Evolutionary conservation across 352 stramenopile species (phyloP), one percentile per base, ranked within the genome.

Genomic region (Pythium sp.): DNA sequence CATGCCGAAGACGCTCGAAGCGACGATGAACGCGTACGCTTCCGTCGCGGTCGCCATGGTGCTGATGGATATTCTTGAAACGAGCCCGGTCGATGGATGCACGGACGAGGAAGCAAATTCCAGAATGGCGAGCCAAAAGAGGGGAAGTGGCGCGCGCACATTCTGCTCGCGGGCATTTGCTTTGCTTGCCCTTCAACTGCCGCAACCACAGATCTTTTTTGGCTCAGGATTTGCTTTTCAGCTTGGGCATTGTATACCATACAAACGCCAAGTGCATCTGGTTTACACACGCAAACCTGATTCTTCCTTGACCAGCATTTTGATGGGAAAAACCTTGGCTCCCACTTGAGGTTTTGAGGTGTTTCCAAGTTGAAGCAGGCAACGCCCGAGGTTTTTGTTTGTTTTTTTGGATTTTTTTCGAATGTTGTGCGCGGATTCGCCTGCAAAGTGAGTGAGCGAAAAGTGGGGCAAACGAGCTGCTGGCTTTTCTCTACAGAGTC

Each of bases 1-100:
- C 46, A 95, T 80, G 69, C 87, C 87, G 67, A 95, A 95, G 53
- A 93, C 77, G 56, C 72, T 61, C 51, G 87, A 70, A 55, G 75
- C 64, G 65, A 91, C 77, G 7, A 94, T 46, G 70, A 86, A 92
- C 58, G 80, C 81, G 77, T 91, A 89, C 46, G 57, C 84, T 78
- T 91, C 86, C 26, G 75, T 75, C 26, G 74, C 72, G 72, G 72
- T 73, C 74, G 76, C 81, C 82, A 93, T 93, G 22, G 14, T 65
- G 58, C 73, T 62, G 20, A 66, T 64, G 41, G 41, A 49, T 69
- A 34, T 53, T 57, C 65, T 72, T 64, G 57, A 60, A 49, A 69
- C 49, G 56, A 43, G 53, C 46, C 67, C 32, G 47, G 18, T 26
- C 30, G 30, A 64, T 26, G 62, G 68, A 62, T 59, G 49, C 26